These are phyloP conservation scores for Liriodendron chinense DNA, from an alignment of 164 flowering plant genomes.

Conservation along the genomic window DNA sequence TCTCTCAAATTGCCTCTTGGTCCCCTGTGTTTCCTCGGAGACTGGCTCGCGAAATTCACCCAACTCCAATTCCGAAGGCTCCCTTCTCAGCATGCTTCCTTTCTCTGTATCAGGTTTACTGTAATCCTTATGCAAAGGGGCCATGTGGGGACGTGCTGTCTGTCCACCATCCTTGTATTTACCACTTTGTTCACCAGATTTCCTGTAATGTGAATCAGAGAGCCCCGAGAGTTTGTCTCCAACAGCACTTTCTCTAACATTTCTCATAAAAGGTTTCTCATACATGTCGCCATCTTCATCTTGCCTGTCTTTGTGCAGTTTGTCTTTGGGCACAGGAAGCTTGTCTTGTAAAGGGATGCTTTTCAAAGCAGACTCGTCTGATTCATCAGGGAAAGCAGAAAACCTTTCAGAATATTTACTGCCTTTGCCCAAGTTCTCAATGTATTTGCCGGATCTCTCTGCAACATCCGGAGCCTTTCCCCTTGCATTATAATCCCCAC, in stretches of 20 bases:
- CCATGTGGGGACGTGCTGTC: constrained; percentile 23
- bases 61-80: constrained; percentile 88
- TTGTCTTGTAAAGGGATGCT: constrained; percentile 24
- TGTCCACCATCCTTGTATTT: constrained; percentile 37
- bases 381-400: constrained; percentile 17
- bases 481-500: constrained; percentile 28
- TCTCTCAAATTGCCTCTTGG: constrained; percentile 53
- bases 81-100: constrained; percentile 53
- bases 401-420: constrained; percentile 36
- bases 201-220: constrained; percentile 35
- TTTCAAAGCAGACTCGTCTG: constrained; percentile 18
- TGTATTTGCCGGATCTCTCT: constrained; percentile 38
- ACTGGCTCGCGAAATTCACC: constrained; percentile 83
- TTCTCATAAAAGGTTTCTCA: constrained; percentile 39
- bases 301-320: constrained; percentile 31
- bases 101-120: constrained; percentile 26
- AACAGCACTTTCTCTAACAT: constrained; percentile 32
- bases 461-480: constrained; percentile 31
- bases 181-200: constrained; percentile 42
- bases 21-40: constrained; percentile 36
- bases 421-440: constrained; percentile 32
- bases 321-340: constrained; percentile 35
- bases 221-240: constrained; percentile 32
- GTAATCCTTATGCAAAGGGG: constrained; percentile 35
- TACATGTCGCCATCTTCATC: constrained; percentile 32